Conservation (phyloP, 2,329 filamentous ascomycete species). For the Esteya vermicola region DNA sequence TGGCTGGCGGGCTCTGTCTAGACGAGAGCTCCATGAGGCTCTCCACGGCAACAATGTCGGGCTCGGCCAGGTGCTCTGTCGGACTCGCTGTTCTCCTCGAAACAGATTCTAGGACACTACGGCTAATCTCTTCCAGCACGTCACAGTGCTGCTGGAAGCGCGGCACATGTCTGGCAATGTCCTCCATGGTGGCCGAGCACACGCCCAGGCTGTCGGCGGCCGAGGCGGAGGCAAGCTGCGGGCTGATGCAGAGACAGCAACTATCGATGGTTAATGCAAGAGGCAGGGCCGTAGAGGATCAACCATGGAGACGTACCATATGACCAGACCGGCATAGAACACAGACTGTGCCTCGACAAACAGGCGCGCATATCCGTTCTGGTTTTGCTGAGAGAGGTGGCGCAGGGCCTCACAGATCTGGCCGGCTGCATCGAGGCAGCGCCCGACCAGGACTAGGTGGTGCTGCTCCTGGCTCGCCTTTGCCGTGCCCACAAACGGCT, state of each 20-base stretch:
- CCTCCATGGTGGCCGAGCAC: constrained; percentile 31
- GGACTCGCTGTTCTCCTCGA: too few species aligned
- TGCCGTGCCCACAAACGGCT: constrained; percentile 34
- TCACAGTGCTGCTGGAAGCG: constrained; percentile 32
- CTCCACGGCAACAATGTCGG: constrained; percentile 5
- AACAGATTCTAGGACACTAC: constrained; percentile 25
- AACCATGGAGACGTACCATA: constrained; percentile 11
- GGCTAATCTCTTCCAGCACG: constrained; percentile 29
- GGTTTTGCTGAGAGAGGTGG: constrained; percentile 24
- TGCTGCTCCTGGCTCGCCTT: constrained; percentile 15
- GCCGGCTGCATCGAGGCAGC: constrained; percentile 24
- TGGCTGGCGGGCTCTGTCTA: too few species aligned
- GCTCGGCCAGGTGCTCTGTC: background rate
- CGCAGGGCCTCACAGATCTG: constrained; percentile 26
- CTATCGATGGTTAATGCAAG: constrained; percentile 4
- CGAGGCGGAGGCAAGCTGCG: constrained; percentile 28
- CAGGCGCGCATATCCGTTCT: constrained; percentile 23
- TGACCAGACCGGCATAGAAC: constrained; percentile 26
- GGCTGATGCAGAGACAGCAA: constrained; percentile 23
- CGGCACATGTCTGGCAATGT: constrained; percentile 30
- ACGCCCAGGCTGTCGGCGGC: constrained; percentile 33
- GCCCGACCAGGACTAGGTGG: constrained; percentile 27
- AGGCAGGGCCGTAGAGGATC: background rate
- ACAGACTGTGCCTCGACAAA: constrained; percentile 27
- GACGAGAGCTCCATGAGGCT: constrained; percentile 4